Conservation (phyloP, 2,329 filamentous ascomycete species). For the Aspergillus carbonarius region DNA sequence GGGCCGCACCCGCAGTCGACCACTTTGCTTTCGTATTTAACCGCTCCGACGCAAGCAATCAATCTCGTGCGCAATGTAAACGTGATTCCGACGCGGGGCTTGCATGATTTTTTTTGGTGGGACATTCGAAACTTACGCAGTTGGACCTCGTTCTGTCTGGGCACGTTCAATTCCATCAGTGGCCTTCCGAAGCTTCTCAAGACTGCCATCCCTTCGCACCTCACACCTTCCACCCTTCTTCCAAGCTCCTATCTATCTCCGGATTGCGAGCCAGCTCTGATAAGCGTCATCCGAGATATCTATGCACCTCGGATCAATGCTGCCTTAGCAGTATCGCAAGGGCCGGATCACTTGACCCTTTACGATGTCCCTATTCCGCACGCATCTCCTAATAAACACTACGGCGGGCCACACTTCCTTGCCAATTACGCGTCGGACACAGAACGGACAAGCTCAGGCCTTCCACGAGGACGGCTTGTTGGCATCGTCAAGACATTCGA, state of each 20-base stretch:
- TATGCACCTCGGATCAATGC: slow-evolving; percentile 87
- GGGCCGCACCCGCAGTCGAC: slow-evolving; percentile 50
- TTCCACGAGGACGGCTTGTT: slow-evolving; percentile 64
- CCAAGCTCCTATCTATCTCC: slow-evolving; percentile 61
- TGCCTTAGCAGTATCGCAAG: slow-evolving; percentile 73
- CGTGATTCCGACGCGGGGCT: slow-evolving; percentile 63
- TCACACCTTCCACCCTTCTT: slow-evolving; percentile 33
- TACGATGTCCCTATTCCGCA: slow-evolving; percentile 42
- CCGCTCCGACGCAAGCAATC: slow-evolving; percentile 74
- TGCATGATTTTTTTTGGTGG: slow-evolving; percentile 90
- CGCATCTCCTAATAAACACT: slow-evolving; percentile 37
- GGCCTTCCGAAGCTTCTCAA: slow-evolving; percentile 71
- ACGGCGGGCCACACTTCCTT: slow-evolving; percentile 52
- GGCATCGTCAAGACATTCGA: slow-evolving; percentile 90
- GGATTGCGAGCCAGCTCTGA: slow-evolving; percentile 74
- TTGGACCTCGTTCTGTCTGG: slow-evolving; percentile 77
- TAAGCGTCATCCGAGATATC: slow-evolving; percentile 71
- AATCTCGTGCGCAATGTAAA: slow-evolving; percentile 78
- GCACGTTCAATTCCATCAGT: slow-evolving; percentile 69
- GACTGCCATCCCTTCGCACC: slow-evolving; percentile 58
- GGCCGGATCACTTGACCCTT: slow-evolving; percentile 57
- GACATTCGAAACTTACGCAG: slow-evolving; percentile 83
- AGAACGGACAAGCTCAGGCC: slow-evolving; percentile 49
- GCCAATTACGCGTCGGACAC: slow-evolving; percentile 55
- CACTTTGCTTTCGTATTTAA: slow-evolving; percentile 76